These are phyloP conservation scores for Tetraselmis striata DNA, from an alignment of 139 green algal genomes.

Conservation along the genomic window DNA sequence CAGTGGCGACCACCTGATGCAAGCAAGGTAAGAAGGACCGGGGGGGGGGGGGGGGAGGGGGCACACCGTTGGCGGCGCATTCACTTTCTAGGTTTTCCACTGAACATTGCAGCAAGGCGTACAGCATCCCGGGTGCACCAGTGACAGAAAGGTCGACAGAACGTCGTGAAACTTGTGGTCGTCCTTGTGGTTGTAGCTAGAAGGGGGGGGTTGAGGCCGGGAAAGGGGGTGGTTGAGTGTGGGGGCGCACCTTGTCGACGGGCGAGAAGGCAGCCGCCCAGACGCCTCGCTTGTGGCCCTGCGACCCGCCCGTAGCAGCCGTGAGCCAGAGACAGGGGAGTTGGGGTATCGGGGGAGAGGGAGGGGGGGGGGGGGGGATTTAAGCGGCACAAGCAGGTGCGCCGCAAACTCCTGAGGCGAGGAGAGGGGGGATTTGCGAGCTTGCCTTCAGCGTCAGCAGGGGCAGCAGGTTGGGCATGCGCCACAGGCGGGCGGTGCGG, in stretches of 20 bases:
- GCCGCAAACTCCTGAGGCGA: too few relatives aligned
- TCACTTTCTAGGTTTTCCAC: too few relatives aligned
- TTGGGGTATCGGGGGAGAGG: slow-evolving; percentile 10
- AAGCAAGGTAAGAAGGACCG: too few relatives aligned
- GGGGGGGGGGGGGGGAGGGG: too few relatives aligned
- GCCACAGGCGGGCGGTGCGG: slow-evolving; percentile 78
- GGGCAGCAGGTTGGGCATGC: slow-evolving; percentile 67
- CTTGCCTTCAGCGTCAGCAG: slow-evolving; percentile 29
- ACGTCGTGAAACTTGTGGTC: too few relatives aligned
- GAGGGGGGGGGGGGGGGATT: too few relatives aligned
- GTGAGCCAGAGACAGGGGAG: neutral
- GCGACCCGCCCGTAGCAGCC: neutral
- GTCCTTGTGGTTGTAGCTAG: too few relatives aligned
- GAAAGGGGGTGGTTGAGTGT: too few relatives aligned
- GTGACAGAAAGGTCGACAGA: neutral
- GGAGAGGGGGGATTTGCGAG: neutral
- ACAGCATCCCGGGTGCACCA: neutral
- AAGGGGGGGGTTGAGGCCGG: too few relatives aligned
- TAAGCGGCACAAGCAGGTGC: too few relatives aligned
- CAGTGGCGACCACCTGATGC: slow-evolving; percentile 36
- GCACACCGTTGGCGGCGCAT: too few relatives aligned
- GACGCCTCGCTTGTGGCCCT: slow-evolving; percentile 88
- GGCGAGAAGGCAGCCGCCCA: slow-evolving; percentile 89
- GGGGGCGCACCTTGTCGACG: slow-evolving; percentile 60
- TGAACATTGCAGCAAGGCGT: neutral